Base-by-base conservation (phyloP, 164 flowering plant species). In the Brasenia schreberi region DNA sequence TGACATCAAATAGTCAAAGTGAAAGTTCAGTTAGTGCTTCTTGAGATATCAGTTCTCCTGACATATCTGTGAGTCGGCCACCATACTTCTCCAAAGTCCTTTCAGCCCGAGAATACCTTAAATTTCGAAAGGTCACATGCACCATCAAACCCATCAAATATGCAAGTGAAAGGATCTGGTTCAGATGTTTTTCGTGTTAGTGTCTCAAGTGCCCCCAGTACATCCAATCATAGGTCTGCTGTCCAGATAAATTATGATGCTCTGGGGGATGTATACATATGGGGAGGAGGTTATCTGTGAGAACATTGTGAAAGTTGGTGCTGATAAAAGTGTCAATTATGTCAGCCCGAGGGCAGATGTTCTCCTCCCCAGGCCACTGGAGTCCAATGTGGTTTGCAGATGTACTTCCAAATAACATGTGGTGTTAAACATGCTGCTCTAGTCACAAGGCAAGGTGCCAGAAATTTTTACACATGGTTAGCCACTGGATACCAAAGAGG, bases 151-250 rank as follows among this genome's bases (percentile, higher is more conserved):
- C 73, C 43, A 17, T 62, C 67, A 72, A 75, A 73, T 70, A 78
- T 78, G 81, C 81, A 78, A 73, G 70, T 66, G 33, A 78, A 72
- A 78, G 81, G 81, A 75, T 70, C 71, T 42, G 42, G 63, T 66
- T 78, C 76, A 66, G 81, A 78, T 64, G 72, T 66, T 68, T 75
- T 72, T 59, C 76, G 81, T 19, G 81, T 78, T 61, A 78, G 81
- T 72, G 81, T 78, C 64, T 78, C 81, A 68, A 78, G 81, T 75
- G 81, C 78, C 18, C 78, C 78, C 17, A 78, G 81, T 69, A 72
- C 81, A 33, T 78, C 80, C 59, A 77, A 78, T 68, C 80, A 75
- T 66, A 76, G 81, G 60, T 77, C 80, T 66, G 76, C 78, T 23
- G 4, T 14, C 9, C 81, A 70, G 66, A 78, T 75, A 66, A 78